A percentile compares a stretch with the other conserved stretches of the same genome.
Conservation (phyloP, 176 grass and related monocot genomes). For the Thinopyrum elongatum region DNA sequence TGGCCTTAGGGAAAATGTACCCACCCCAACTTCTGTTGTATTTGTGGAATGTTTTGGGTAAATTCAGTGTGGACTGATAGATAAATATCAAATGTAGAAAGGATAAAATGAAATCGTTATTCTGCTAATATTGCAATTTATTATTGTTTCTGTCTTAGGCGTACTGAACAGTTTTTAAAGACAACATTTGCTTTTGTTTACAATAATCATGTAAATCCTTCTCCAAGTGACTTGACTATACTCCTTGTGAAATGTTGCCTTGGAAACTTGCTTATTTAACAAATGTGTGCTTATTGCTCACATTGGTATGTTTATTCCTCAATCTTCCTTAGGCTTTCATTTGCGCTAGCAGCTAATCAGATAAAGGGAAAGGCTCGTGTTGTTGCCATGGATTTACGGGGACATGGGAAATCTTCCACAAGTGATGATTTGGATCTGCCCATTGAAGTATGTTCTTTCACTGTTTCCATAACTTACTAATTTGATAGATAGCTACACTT, state of each 20-base stretch:
- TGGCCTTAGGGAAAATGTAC: conserved; percentile 1
- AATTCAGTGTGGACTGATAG: neutral
- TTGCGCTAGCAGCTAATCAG: conserved; percentile 72
- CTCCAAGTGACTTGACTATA: neutral
- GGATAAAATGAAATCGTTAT: neutral
- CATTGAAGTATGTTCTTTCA: conserved; percentile 66
- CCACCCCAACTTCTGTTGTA: neutral
- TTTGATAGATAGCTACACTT: neutral
- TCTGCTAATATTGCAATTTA: neutral
- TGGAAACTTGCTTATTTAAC: neutral
- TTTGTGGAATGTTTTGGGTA: neutral
- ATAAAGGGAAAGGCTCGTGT: conserved; percentile 84
- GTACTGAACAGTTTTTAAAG: neutral
- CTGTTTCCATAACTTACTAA: conserved; percentile 1
- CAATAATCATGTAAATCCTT: neutral
- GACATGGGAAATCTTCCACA: conserved; percentile 84
- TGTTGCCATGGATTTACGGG: conserved; percentile 83
- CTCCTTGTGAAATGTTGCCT: neutral
- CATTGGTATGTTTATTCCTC: conserved; percentile 1
- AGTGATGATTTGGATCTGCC: conserved; percentile 82
- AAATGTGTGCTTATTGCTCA: conserved; percentile 20
- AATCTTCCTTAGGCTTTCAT: conserved; percentile 79
- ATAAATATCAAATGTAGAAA: neutral
- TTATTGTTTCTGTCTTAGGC: neutral
- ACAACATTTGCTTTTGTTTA: neutral